Evolutionary conservation across 1,284 basidiomycete genomes (phyloP).

Genomic region (Xerocomus nothofagi): DNA sequence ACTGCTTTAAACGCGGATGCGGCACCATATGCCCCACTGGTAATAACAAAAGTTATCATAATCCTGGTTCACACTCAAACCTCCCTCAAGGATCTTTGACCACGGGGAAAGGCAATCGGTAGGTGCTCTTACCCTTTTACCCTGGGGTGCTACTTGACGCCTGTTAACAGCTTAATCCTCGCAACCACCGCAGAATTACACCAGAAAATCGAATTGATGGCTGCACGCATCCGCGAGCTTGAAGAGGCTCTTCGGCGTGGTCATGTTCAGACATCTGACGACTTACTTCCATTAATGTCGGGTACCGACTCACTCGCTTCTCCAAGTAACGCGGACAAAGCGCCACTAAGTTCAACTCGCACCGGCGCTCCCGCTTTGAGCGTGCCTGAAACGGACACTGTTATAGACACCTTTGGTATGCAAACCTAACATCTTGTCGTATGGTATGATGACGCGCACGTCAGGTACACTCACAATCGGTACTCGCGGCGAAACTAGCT

Average conservation of each 20-base stretch:
- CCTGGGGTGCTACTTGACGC: neutral
- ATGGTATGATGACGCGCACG: neutral
- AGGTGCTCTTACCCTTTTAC: neutral
- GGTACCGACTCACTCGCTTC: slow-evolving; percentile 21
- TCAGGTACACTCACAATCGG: slow-evolving; percentile 62
- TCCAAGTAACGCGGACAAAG: slow-evolving; percentile 15
- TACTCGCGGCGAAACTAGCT: slow-evolving; percentile 51
- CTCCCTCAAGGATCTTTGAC: slow-evolving; percentile 47
- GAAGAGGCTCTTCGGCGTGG: slow-evolving; percentile 54
- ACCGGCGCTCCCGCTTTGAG: neutral
- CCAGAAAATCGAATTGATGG: slow-evolving; percentile 55
- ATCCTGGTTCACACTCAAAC: slow-evolving; percentile 7
- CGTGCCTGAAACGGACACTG: slow-evolving; percentile 43
- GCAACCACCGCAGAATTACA: slow-evolving; percentile 68
- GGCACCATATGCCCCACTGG: slow-evolving; percentile 71
- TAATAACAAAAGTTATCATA: slow-evolving; percentile 26
- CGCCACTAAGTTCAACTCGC: neutral
- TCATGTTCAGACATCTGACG: slow-evolving; percentile 47
- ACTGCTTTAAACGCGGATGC: slow-evolving; percentile 68
- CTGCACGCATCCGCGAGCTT: slow-evolving; percentile 54
- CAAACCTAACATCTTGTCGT: neutral
- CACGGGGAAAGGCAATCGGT: slow-evolving; percentile 56
- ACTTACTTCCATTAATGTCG: slow-evolving; percentile 47
- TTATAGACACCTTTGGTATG: slow-evolving; percentile 59
- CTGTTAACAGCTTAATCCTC: slow-evolving; percentile 48